Conservation (phyloP, 805 yeast species). For the Zygoascus bituminiphila region DNA sequence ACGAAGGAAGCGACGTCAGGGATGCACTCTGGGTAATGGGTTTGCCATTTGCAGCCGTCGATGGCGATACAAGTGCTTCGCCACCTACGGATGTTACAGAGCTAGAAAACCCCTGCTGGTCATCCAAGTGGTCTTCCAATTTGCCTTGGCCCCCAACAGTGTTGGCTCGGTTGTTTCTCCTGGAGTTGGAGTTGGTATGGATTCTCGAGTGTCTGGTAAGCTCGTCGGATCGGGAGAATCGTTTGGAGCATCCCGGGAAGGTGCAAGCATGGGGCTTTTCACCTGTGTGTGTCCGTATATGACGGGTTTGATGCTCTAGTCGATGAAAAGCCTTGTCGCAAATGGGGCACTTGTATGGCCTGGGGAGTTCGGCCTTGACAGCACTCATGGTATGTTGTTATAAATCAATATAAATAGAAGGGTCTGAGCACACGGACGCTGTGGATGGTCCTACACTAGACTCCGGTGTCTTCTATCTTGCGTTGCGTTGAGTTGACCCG, state of each 20-base stretch:
- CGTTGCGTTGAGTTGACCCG: no score
- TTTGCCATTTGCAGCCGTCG: background rate
- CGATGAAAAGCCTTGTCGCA: conserved; percentile 84
- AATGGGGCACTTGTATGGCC: conserved; percentile 80
- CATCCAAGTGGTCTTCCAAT: conserved; percentile 5
- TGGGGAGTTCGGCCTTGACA: conserved; percentile 28
- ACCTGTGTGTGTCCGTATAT: conserved; percentile 87
- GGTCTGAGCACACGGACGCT: no score
- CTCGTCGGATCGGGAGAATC: conserved; percentile 77
- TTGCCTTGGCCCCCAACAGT: conserved; percentile 5
- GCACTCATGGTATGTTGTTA: background rate
- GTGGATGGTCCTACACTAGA: no score
- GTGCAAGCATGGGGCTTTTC: conserved; percentile 84
- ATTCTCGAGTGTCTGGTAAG: conserved; percentile 78
- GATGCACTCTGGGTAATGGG: conserved; percentile 10
- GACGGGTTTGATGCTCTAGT: conserved; percentile 85
- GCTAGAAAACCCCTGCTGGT: conserved; percentile 1
- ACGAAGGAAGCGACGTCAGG: conserved; percentile 11
- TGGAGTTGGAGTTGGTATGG: conserved; percentile 41
- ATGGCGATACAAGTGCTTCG: conserved; percentile 5
- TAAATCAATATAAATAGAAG: background rate
- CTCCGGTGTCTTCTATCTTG: no score
- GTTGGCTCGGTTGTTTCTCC: conserved; percentile 22
- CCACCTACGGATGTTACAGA: background rate
- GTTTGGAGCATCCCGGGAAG: conserved; percentile 75